phyloP scores from a whole-genome alignment of 345 rosid genomes.

The Corchorus capsularis region DNA sequence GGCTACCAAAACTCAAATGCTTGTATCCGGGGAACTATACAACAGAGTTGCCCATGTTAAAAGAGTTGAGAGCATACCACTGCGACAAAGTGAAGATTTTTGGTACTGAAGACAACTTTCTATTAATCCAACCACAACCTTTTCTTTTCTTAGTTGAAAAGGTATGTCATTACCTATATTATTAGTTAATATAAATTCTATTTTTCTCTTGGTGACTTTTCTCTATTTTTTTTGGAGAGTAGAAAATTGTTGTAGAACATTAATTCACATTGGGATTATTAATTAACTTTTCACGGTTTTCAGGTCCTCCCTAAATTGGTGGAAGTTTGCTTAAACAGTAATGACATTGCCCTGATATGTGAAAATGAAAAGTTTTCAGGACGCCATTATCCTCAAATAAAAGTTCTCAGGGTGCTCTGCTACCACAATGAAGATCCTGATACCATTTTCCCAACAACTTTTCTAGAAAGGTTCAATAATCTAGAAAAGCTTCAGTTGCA shows the following conservation, averaged over 20 bases:
- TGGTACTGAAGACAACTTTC: background rate
- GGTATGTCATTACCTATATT: no score
- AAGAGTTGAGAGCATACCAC: background rate
- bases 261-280: no score
- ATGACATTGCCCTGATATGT: background rate
- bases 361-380: background rate
- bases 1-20: background rate
- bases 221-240: no score
- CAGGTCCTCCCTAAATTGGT: constrained; percentile 27
- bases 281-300: background rate
- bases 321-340: background rate
- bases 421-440: background rate
- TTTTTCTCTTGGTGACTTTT: no score
- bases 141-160: background rate
- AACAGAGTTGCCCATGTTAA: background rate
- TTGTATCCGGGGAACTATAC: constrained; percentile 6
- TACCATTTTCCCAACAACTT: background rate
- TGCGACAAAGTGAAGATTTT: background rate
- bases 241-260: no score
- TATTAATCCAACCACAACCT: background rate
- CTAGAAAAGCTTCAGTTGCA: background rate
- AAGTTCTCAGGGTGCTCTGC: background rate
- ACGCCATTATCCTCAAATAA: background rate
- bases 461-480: constrained; percentile 9
- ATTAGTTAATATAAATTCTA: no score